Evolutionary conservation across 768 basidiomycete genomes (phyloP), one percentile per base, ranked within the genome.

Genomic region (Termitomyces sp.): DNA sequence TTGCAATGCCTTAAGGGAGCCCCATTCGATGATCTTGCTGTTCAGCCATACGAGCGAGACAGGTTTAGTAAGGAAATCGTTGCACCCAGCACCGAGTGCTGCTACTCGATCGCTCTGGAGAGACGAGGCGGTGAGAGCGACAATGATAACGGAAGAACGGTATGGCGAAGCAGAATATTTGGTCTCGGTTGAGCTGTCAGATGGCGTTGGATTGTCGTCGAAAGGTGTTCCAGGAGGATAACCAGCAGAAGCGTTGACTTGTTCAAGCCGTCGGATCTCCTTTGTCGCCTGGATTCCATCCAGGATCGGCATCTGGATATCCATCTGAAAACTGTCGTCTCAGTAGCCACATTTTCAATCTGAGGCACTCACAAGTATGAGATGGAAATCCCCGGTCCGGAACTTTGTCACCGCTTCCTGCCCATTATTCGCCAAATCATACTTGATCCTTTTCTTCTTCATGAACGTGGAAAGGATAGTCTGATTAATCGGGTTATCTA

Each of bases 281-380:
- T 94, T 94, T 3, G 97, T 99, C 7, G 97, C 97, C 67, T 92
- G 85, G 48, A 98, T 97, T 34, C 97, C 97, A 71, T 96, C 93
- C 91, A 97, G 98, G 63, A 98, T 87, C 9, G 97, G 97, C 84
- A 99, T 94, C 72, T 98, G 96, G 53, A 99, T 98, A 75, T 99
- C 97, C 97, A 99, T 99, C 96, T 98, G 62, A 3, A 57, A 28
- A 34, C 17, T 9, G 25, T 43, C 58, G 54, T 35, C 59, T 23
- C 30, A 37, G n/a, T 19, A 4, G 39, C 23, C 19, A 43, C n/a
- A 41, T 43, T 11, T 39, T 39, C 32, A 39, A 23, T 34, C n/a
- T 7, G 30, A 17, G 56, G 54, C 11, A 76, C 91, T 62, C 60
- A 97, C 96, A 72, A 99, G 73, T 54, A 99, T 98, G 49, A 99